Conservation (phyloP, 805 yeast species). For the Dipodascopsis tothii region DNA sequence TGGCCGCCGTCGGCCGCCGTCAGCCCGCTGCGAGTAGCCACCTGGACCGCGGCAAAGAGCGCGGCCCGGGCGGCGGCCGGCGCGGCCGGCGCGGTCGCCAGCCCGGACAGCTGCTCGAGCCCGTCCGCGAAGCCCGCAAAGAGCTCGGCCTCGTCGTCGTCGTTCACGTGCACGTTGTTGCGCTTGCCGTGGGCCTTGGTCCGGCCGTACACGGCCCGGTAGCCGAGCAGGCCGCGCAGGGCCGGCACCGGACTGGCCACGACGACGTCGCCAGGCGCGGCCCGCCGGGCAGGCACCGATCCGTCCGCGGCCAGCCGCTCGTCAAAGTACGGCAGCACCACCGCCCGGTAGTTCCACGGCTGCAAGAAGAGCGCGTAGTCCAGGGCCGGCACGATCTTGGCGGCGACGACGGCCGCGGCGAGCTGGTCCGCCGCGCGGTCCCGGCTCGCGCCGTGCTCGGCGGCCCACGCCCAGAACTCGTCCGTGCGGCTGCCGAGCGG, state of each 20-base stretch:
- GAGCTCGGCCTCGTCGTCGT: too few species aligned
- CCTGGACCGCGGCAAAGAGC: too few species aligned
- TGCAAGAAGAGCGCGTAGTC: neutral
- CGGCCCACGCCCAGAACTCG: neutral
- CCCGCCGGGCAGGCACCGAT: neutral
- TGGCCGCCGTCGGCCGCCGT: too few species aligned
- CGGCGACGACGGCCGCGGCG: neutral
- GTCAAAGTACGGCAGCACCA: neutral
- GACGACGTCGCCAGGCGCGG: neutral
- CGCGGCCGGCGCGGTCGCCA: too few species aligned
- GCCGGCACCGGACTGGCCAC: neutral
- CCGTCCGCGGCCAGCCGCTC: neutral
- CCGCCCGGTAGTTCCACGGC: neutral
- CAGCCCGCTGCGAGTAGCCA: too few species aligned
- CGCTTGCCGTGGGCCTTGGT: too few species aligned
- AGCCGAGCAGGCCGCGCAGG: neutral
- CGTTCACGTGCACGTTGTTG: too few species aligned
- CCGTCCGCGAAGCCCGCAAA: too few species aligned
- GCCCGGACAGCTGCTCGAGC: too few species aligned
- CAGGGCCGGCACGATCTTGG: neutral
- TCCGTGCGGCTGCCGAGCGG: neutral
- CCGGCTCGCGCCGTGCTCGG: neutral
- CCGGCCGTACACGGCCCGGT: neutral
- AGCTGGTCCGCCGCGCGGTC: neutral
- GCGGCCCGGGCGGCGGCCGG: too few species aligned